Conservation (phyloP, 257 asterid genomes). For the Solanum sitiens region DNA sequence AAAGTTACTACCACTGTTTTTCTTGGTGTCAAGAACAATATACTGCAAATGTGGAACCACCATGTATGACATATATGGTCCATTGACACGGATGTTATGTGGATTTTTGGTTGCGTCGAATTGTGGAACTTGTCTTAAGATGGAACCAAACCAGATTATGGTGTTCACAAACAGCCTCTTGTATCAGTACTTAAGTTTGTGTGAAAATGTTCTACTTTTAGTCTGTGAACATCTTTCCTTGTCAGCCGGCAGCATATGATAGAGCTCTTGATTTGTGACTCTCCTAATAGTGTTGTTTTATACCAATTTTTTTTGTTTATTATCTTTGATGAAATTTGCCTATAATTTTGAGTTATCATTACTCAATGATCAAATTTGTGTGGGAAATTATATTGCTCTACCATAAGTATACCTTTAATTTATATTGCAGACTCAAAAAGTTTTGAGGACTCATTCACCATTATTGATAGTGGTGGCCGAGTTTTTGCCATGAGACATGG, state of each 20-base stretch:
- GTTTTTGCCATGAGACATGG: slow-evolving; percentile 88
- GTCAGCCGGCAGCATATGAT: neutral
- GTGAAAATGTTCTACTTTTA: neutral
- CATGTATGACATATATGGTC: neutral
- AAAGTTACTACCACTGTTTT: neutral
- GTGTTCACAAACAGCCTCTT: neutral
- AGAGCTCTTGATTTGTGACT: neutral
- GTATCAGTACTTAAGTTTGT: neutral
- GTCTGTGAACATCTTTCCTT: neutral
- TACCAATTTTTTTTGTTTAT: neutral
- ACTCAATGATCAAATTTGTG: neutral
- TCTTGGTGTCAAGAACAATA: neutral
- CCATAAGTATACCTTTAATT: neutral
- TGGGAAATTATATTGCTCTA: neutral
- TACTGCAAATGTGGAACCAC: neutral
- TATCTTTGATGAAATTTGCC: neutral
- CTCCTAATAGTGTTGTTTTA: neutral
- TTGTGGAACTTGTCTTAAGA: neutral
- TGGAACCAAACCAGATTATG: neutral
- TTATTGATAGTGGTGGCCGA: slow-evolving; percentile 51
- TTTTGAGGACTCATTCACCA: slow-evolving; percentile 33
- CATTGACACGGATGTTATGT: neutral
- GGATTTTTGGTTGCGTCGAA: neutral
- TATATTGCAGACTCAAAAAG: slow-evolving; percentile 36
- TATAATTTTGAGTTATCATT: neutral